These are phyloP conservation scores for Zoysia matrella DNA, from an alignment of 202 grass and related monocot species.

Conservation along the genomic window DNA sequence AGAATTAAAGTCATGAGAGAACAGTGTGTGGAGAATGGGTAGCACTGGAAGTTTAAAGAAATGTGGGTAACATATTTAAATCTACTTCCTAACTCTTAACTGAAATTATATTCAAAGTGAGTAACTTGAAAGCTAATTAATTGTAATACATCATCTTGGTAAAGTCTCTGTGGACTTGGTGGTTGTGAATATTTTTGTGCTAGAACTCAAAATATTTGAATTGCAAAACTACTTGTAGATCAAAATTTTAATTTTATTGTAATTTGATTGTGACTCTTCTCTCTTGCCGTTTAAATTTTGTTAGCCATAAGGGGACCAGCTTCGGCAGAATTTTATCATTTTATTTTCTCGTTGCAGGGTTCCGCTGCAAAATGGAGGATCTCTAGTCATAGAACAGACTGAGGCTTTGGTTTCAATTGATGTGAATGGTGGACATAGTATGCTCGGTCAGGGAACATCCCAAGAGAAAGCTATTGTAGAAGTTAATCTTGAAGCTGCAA, in stretches of 20 bases:
- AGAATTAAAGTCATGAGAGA: not conserved
- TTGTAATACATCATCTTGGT: not conserved
- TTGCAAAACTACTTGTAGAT: not conserved
- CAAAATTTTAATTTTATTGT: not conserved
- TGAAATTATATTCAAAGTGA: not conserved
- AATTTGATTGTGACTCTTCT: not conserved
- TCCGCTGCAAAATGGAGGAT: constrained; percentile 78
- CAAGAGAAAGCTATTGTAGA: constrained; percentile 87
- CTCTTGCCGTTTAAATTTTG: not conserved
- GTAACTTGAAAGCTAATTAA: not conserved
- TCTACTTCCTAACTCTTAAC: not conserved
- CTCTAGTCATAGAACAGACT: constrained; percentile 94
- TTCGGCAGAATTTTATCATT: constrained; percentile 44
- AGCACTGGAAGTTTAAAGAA: not conserved
- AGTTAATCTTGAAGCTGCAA: constrained; percentile 97
- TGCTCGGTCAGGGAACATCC: constrained; percentile 78
- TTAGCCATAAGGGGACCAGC: constrained; percentile 6
- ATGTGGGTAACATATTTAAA: not conserved
- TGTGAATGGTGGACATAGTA: constrained; percentile 95
- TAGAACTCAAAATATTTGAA: not conserved
- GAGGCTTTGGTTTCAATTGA: constrained; percentile 95
- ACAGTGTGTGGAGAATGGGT: not conserved
- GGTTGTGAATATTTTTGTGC: not conserved
- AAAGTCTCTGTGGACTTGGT: not conserved
- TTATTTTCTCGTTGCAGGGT: constrained; percentile 64